A percentile compares a stretch with the other conserved stretches of the same genome.
Evolutionary conservation across 371 early-diverging fungal genomes (phyloP).

Genomic region (Zychaea mexicana): DNA sequence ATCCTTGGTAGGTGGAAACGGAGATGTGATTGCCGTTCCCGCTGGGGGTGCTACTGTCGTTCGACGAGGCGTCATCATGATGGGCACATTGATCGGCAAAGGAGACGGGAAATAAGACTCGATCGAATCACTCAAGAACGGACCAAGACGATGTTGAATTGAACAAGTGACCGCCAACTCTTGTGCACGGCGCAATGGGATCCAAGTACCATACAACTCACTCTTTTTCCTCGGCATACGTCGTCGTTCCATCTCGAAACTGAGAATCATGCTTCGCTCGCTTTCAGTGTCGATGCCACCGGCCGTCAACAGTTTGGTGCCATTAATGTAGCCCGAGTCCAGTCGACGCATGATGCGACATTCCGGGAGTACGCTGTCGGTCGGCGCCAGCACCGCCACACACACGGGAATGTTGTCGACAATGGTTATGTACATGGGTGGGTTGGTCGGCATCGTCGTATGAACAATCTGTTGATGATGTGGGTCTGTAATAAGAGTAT

Average conservation of each 20-base stretch:
- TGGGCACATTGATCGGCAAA: conserved; percentile 52
- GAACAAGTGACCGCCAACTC: conserved; percentile 85
- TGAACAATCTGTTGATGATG: conserved; percentile 22
- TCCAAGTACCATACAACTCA: conserved; percentile 87
- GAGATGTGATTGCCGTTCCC: too few species aligned
- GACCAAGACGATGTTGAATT: conserved; percentile 73
- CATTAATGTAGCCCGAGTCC: conserved; percentile 85
- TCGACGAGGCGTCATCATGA: neutral
- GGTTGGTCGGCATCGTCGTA: conserved; percentile 29
- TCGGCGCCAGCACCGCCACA: conserved; percentile 64
- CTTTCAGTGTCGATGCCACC: conserved; percentile 87
- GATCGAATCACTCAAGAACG: conserved; percentile 77
- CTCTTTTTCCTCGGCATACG: conserved; percentile 76
- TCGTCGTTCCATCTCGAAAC: conserved; percentile 82
- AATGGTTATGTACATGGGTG: conserved; percentile 73
- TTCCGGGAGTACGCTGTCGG: conserved; percentile 38
- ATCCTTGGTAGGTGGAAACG: neutral
- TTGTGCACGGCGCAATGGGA: conserved; percentile 84
- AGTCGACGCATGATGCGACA: conserved; percentile 75
- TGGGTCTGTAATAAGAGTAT: conserved; percentile 4
- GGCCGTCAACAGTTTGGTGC: conserved; percentile 79
- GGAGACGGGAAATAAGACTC: conserved; percentile 76
- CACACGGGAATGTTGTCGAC: conserved; percentile 77
- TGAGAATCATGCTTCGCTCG: conserved; percentile 85
- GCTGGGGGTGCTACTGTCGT: neutral